These are phyloP conservation scores for Dendrostoma leiphaemia DNA, from an alignment of 2,329 filamentous ascomycete species.

Conservation along the genomic window DNA sequence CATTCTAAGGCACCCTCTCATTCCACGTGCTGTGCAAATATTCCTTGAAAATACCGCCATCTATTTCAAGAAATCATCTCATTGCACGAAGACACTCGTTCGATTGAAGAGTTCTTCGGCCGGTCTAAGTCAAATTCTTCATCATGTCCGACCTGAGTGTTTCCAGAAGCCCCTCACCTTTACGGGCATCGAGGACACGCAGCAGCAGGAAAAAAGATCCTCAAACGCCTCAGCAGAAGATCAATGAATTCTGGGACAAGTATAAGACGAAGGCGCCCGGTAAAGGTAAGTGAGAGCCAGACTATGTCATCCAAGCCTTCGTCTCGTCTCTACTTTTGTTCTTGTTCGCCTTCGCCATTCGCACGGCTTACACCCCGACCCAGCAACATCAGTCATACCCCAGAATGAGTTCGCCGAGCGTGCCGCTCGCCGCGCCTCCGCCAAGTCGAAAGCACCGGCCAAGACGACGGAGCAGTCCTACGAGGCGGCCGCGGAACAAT, in stretches of 20 bases:
- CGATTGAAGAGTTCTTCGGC: no score
- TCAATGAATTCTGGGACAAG: conserved; percentile 72
- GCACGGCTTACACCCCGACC: conserved; percentile 14
- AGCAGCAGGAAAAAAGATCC: conserved; percentile 37
- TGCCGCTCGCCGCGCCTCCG: conserved; percentile 54
- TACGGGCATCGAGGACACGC: neutral
- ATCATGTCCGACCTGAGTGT: conserved; percentile 9
- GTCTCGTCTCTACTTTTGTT: neutral
- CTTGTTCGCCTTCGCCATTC: no score
- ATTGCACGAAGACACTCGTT: neutral
- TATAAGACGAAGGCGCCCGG: conserved; percentile 70
- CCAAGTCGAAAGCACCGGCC: conserved; percentile 48
- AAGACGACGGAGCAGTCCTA: conserved; percentile 66
- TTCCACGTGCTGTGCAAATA: neutral
- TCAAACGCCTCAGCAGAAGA: conserved; percentile 62
- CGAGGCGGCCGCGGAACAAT: conserved; percentile 68
- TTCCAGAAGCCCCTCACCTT: neutral
- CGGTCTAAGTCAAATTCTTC: neutral
- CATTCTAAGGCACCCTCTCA: no score
- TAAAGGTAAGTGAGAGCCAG: conserved; percentile 49
- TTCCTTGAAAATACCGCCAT: no score
- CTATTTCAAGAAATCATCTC: no score
- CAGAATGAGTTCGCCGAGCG: conserved; percentile 57
- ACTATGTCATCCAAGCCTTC: neutral
- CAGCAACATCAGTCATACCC: conserved; percentile 68